Conservation (phyloP, 768 basidiomycete genomes). For the Termitomyces sp. region DNA sequence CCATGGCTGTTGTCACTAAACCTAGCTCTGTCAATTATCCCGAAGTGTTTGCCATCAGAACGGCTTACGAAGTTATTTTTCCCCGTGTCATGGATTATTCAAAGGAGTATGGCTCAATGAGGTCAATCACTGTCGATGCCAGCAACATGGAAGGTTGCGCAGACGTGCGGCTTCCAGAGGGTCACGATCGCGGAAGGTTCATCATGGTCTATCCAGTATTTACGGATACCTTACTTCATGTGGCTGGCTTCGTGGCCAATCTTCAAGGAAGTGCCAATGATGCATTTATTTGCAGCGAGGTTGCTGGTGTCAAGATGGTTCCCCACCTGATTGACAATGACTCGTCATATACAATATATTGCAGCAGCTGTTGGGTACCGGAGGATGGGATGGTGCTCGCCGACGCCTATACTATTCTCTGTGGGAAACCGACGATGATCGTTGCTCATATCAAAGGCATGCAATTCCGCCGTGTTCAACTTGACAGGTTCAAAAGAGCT, state of each 20-base stretch:
- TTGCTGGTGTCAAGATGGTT: conserved; percentile 44
- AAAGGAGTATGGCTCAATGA: conserved; percentile 50
- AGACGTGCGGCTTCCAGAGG: conserved; percentile 33
- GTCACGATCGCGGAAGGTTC: conserved; percentile 26
- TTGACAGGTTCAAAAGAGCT: conserved; percentile 46
- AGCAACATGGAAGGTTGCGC: conserved; percentile 50
- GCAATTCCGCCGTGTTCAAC: no score
- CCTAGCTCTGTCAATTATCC: conserved; percentile 18
- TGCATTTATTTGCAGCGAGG: conserved; percentile 58
- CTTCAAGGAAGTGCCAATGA: conserved; percentile 42
- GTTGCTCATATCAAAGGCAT: no score
- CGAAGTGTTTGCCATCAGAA: conserved; percentile 51
- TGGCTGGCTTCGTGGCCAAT: conserved; percentile 68
- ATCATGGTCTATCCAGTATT: conserved; percentile 50
- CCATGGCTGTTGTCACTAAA: no score
- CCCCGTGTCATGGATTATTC: conserved; percentile 64
- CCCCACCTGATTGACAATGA: conserved; percentile 34
- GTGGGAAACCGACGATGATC: conserved; percentile 29
- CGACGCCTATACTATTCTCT: conserved; percentile 46
- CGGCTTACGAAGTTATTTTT: conserved; percentile 62
- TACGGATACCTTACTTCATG: conserved; percentile 62
- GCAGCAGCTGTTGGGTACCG: conserved; percentile 36
- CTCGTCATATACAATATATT: conserved; percentile 45
- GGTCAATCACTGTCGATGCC: conserved; percentile 42
- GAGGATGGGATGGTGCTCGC: conserved; percentile 40